Percentiles rank a stretch among this genome's conserved stretches.
Evolutionary conservation across 2,329 filamentous ascomycete species (phyloP).

Genomic region (Botrytis byssoidea): DNA sequence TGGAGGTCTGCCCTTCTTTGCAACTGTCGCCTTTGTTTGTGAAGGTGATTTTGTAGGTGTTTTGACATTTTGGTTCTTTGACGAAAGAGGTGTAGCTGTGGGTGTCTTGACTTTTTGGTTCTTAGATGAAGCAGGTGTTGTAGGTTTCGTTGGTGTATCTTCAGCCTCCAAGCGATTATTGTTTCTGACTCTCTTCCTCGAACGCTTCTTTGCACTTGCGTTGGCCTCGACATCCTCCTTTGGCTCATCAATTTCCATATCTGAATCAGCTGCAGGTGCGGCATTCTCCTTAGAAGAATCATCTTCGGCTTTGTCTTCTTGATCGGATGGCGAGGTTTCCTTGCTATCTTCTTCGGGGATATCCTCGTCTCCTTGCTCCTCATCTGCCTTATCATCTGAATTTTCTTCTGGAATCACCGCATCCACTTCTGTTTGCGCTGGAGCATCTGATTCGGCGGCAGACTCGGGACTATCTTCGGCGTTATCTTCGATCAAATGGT

Average conservation of each 20-base stretch:
- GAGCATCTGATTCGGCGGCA: not conserved
- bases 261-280: not conserved
- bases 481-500: constrained; percentile 3
- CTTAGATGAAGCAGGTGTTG: constrained; percentile 3
- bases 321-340: not conserved
- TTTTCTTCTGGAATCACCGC: not conserved
- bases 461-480: not conserved
- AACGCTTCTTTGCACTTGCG: constrained; percentile 23
- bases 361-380: not conserved
- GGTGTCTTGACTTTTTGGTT: not conserved
- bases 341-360: not conserved
- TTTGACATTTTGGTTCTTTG: not conserved
- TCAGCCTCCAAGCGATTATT: constrained; percentile 27
- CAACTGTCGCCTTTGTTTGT: not conserved
- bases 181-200: constrained; percentile 31
- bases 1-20: not conserved
- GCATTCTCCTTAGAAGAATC: not conserved
- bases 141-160: constrained; percentile 7
- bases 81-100: not conserved
- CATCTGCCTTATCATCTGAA: not conserved
- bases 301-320: constrained; percentile 1
- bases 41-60: constrained; percentile 13
- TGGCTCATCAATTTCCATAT: constrained; percentile 8
- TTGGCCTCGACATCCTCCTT: constrained; percentile 9
- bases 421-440: not conserved